Evolutionary conservation across 140 eudicot species (phyloP), one percentile per base, ranked within the genome.

Genomic region (Anethum foeniculum): DNA sequence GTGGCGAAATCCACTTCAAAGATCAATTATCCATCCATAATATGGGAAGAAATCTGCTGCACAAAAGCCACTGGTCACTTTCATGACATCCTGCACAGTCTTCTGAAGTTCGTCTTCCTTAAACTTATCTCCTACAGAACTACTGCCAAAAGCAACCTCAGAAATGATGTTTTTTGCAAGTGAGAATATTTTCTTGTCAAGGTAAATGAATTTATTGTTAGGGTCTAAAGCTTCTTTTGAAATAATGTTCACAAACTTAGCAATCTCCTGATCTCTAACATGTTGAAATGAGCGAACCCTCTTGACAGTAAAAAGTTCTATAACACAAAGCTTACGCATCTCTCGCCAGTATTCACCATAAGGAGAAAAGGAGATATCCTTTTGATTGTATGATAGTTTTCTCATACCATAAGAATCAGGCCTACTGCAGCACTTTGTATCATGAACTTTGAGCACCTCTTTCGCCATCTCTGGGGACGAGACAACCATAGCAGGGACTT

Each of bases 1-100:
- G 58, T 48, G 10, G 13, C 68, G 36, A 28, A 51, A 13, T 5
- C 80, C 68, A 4, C 21, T 51, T 12, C 52, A 18, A 6, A 19
- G 38, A 18, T 77, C 80, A 30, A 77, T 8, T 7, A 77, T 51
- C 80, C 80, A 51, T 52, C 80, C 80, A 51, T 30, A 14, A 23
- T 39, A 48, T 28, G 80, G 71, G 25, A 77, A 77, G 39, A 77
- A 77, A 39, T 77, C 80, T 64, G 32, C 80, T 11, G 47, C 69
- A 8, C 69, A 77, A 14, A 77, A 52, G 41, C 80, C 46, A 49
- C 62, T 64, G 8, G 62, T 39, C 23, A 51, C 23, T n/a, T 51
- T 43, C 71, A 52, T 48, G 0, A 43, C 80, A 6, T 77, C 80
- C 36, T 15, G 69, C 1, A 77, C 8, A 52, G 23, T 27, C 49